Conservation (phyloP, 2,329 filamentous ascomycete genomes). For the Alternaria brassicae region DNA sequence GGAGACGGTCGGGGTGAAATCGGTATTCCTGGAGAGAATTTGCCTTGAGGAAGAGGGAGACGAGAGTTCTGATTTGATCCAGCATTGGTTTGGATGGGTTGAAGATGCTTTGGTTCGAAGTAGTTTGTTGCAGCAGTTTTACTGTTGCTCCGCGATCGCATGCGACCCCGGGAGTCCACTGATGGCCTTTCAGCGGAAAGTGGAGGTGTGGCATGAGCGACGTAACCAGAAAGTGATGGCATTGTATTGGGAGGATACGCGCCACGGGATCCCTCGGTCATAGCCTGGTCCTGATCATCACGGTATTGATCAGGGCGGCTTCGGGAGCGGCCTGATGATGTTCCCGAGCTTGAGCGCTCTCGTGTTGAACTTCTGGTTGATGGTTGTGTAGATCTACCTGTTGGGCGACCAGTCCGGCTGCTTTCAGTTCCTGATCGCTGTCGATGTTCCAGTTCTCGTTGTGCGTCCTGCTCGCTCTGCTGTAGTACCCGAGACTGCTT, state of each 20-base stretch:
- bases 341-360: slow-evolving; percentile 63
- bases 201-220: slow-evolving; percentile 39
- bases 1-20: slow-evolving; percentile 49
- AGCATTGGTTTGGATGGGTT: slow-evolving; percentile 45
- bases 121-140: slow-evolving; percentile 41
- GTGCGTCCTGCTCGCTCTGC: slow-evolving; percentile 46
- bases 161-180: slow-evolving; percentile 35
- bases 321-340: slow-evolving; percentile 61
- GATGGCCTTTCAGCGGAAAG: slow-evolving; percentile 37
- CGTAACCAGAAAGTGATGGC: slow-evolving; percentile 46
- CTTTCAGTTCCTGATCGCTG: slow-evolving; percentile 48
- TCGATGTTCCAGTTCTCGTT: slow-evolving; percentile 39
- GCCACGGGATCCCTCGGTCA: slow-evolving; percentile 54
- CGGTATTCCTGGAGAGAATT: slow-evolving; percentile 42
- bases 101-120: slow-evolving; percentile 49
- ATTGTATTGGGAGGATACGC: slow-evolving; percentile 42
- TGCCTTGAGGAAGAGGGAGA: slow-evolving; percentile 32
- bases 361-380: slow-evolving; percentile 53
- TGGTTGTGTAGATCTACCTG: slow-evolving; percentile 48
- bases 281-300: slow-evolving; percentile 61
- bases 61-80: slow-evolving; percentile 31
- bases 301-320: slow-evolving; percentile 59
- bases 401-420: slow-evolving; percentile 35
- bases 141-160: slow-evolving; percentile 50
- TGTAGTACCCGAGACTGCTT: slow-evolving; percentile 43